Conservation (phyloP, 176 grass and related monocot genomes). For the Aegilops speltoides region DNA sequence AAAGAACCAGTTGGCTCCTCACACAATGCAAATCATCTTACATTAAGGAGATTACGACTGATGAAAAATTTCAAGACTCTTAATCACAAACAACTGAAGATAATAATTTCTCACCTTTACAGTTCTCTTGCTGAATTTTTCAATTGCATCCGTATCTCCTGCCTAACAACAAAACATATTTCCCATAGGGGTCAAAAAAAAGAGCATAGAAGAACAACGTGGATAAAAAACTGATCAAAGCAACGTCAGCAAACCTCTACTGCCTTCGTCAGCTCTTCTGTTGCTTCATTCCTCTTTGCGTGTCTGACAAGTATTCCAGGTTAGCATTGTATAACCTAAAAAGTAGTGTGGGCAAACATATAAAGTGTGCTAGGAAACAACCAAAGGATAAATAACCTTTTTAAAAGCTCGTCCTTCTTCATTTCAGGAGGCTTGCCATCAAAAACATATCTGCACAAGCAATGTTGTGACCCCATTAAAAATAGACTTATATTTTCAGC, state of each 20-base stretch:
- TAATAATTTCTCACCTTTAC: slow-evolving; percentile 67
- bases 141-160: slow-evolving; percentile 81
- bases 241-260: slow-evolving; percentile 55
- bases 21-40: neutral
- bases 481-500: neutral
- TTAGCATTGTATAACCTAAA: slow-evolving; percentile 6
- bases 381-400: slow-evolving; percentile 48
- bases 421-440: slow-evolving; percentile 94
- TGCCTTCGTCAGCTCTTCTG: slow-evolving; percentile 66
- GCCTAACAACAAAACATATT: slow-evolving; percentile 39
- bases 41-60: neutral
- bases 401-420: slow-evolving; percentile 87
- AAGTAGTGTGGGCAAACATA: neutral
- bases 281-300: slow-evolving; percentile 92
- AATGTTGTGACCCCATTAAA: neutral
- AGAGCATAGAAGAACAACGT: neutral
- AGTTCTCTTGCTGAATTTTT: slow-evolving; percentile 94
- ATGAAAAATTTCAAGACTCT: neutral
- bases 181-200: slow-evolving; percentile 2
- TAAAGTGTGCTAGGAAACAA: slow-evolving; percentile 7
- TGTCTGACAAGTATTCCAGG: slow-evolving; percentile 41
- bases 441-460: slow-evolving; percentile 84
- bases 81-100: slow-evolving; percentile 7
- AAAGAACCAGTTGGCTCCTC: neutral
- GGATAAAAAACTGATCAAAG: slow-evolving; percentile 9